These are phyloP conservation scores for Floccularia luteovirens DNA, from an alignment of 768 basidiomycete species.

Conservation along the genomic window DNA sequence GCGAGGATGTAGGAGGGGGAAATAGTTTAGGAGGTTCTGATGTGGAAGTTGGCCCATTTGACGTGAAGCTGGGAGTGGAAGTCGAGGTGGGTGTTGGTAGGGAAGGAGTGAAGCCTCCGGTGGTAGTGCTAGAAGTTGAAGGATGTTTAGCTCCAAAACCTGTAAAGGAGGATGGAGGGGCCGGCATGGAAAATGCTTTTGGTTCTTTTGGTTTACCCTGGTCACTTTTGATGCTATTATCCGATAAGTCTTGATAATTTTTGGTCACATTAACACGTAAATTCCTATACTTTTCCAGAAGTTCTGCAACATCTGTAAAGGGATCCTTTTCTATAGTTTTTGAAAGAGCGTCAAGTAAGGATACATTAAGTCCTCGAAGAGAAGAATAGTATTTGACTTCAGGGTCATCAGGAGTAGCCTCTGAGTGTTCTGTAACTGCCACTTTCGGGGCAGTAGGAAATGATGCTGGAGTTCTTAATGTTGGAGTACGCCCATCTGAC, in stretches of 20 bases:
- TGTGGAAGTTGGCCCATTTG: conserved; percentile 1
- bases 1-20: background rate
- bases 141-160: conserved; percentile 7
- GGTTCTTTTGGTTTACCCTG: no score
- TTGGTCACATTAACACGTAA: conserved; percentile 47
- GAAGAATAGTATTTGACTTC: conserved; percentile 55
- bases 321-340: conserved; percentile 61
- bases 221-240: no score
- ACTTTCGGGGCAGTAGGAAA: conserved; percentile 9
- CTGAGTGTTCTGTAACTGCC: conserved; percentile 19
- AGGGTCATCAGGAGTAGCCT: no score
- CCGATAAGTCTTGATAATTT: conserved; percentile 54
- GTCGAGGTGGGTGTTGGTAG: conserved; percentile 6
- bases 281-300: conserved; percentile 53
- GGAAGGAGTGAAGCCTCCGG: conserved; percentile 3
- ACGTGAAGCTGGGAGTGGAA: conserved; percentile 4
- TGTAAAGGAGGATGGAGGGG: conserved; percentile 22
- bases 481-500: conserved; percentile 7
- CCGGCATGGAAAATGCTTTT: conserved; percentile 19
- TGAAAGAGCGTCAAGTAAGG: conserved; percentile 50
- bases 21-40: background rate
- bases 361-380: conserved; percentile 69
- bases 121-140: conserved; percentile 6
- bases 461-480: conserved; percentile 5
- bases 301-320: conserved; percentile 51